Evolutionary conservation across 108 stramenopile species (phyloP).

Genomic region (Pinguiococcus pyrenoidosus): DNA sequence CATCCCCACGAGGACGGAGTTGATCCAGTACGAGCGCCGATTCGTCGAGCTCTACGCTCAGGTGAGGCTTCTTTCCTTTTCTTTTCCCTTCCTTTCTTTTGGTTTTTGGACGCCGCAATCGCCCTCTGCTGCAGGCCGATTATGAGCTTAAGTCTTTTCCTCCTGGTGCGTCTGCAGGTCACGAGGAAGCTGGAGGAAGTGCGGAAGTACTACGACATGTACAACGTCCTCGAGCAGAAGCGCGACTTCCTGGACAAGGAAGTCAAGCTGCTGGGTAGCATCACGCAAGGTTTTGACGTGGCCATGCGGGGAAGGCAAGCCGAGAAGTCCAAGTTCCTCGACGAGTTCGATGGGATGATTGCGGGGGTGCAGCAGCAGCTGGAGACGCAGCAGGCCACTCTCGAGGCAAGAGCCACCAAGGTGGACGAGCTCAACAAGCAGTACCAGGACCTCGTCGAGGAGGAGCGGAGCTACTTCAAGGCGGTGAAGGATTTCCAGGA

Average conservation of each 20-base stretch:
- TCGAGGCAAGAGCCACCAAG: neutral
- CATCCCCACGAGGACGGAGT: constrained; percentile 19
- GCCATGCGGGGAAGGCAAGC: constrained; percentile 7
- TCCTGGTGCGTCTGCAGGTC: too few species aligned
- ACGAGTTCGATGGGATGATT: constrained; percentile 7
- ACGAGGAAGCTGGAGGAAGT: constrained; percentile 29
- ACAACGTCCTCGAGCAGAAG: constrained; percentile 20
- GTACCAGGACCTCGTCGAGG: constrained; percentile 1
- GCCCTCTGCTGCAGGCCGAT: neutral
- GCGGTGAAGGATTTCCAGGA: constrained; percentile 17
- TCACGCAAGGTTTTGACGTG: constrained; percentile 15
- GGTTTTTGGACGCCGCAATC: neutral
- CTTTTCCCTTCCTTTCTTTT: neutral
- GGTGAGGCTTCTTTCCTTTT: too few species aligned
- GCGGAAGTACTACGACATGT: constrained; percentile 18
- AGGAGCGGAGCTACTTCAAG: constrained; percentile 11
- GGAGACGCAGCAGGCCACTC: neutral
- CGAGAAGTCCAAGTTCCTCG: constrained; percentile 6
- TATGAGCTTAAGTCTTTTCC: too few species aligned
- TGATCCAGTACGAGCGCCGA: constrained; percentile 32
- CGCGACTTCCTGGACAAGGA: constrained; percentile 21
- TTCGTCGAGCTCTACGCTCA: constrained; percentile 31
- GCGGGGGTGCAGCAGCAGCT: constrained; percentile 3
- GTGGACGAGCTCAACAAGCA: neutral
- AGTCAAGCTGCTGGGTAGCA: constrained; percentile 16